Conservation (phyloP, 2,329 filamentous ascomycete species). For the Neofusicoccum parvum region DNA sequence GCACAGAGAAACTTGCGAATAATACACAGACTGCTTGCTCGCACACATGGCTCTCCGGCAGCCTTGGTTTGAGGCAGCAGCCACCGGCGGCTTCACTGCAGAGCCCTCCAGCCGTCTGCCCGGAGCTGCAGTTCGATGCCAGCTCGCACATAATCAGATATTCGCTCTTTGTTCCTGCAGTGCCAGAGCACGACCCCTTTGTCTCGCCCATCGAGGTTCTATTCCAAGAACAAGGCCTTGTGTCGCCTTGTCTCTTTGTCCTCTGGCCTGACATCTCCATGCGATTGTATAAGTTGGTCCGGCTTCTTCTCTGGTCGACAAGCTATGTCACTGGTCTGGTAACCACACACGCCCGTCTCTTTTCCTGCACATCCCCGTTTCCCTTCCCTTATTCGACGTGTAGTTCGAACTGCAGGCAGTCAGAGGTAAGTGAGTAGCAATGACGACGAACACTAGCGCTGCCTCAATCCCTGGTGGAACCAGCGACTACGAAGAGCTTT, state of each 20-base stretch:
- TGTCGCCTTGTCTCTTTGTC: not conserved
- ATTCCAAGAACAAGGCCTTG: not conserved
- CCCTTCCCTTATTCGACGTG: not conserved
- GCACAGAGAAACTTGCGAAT: too few relatives aligned
- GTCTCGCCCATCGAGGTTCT: not conserved
- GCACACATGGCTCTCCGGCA: too few relatives aligned
- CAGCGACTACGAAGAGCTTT: not conserved
- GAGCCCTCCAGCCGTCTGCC: too few relatives aligned
- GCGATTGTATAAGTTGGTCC: not conserved
- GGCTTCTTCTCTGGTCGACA: not conserved
- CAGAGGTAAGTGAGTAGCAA: not conserved
- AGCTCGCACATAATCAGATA: too few relatives aligned
- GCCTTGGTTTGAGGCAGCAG: too few relatives aligned
- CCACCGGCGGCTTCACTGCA: too few relatives aligned
- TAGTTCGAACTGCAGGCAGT: slow-evolving; percentile 8
- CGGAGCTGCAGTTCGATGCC: too few relatives aligned
- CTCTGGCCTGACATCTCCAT: too few relatives aligned
- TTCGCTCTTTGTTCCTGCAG: not conserved
- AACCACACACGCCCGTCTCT: not conserved
- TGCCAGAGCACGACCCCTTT: not conserved
- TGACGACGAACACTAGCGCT: not conserved
- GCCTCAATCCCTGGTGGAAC: not conserved
- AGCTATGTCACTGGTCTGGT: not conserved
- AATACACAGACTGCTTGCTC: too few relatives aligned
- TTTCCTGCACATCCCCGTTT: not conserved